Base-by-base conservation (phyloP, 2,329 filamentous ascomycete genomes). In the Aspergillus brasiliensis region DNA sequence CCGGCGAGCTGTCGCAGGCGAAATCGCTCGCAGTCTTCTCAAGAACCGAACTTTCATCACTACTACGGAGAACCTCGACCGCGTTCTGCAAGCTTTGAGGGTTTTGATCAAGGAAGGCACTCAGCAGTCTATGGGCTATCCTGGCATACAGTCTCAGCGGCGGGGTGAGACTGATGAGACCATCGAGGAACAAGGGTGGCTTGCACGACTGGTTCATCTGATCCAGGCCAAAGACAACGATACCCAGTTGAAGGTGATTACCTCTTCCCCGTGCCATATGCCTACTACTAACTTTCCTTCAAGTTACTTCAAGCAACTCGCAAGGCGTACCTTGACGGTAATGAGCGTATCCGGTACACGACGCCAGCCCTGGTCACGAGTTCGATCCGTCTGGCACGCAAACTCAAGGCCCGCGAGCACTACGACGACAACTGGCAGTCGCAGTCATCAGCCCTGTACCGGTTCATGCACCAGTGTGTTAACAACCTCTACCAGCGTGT, bases 131-230 rank as follows among this genome's bases (percentile, higher is more conserved):
- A 85, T 87, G 49, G 91, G 91, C 28, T 97, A 97, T 69, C 89
- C 93, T 0, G 91, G 91, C 3, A 87, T 90, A 40, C 86, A 90
- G 5, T 78, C 82, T 13, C 91, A 94, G 71, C 84, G 91, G 64
- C 88, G 92, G 62, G 81, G 85, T 49, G 96, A 99, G 80, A 98
- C 95, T 0, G 95, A 99, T 63, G 96, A 99, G 80, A 98, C 94
- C 0, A 88, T 98, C 71, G 94, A 99, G 77, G 95, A 99, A 78
- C 95, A 99, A 81, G 95, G 95, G 54, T 97, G 92, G 92, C 83
- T 99, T 56, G 95, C 95, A 37, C 86, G 95, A 68, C 89, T 99
- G 71, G 88, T 97, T 17, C 95, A 99, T 78, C 82, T 97, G 58
- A 86, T 99, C 55, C 84, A 91, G 59, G 90, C 87, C 47, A 83